Percentiles rank a stretch among this genome's conserved stretches.
These are phyloP conservation scores for Zymoseptoria pseudotritici DNA, from an alignment of 2,329 filamentous ascomycete species.

Conservation along the genomic window DNA sequence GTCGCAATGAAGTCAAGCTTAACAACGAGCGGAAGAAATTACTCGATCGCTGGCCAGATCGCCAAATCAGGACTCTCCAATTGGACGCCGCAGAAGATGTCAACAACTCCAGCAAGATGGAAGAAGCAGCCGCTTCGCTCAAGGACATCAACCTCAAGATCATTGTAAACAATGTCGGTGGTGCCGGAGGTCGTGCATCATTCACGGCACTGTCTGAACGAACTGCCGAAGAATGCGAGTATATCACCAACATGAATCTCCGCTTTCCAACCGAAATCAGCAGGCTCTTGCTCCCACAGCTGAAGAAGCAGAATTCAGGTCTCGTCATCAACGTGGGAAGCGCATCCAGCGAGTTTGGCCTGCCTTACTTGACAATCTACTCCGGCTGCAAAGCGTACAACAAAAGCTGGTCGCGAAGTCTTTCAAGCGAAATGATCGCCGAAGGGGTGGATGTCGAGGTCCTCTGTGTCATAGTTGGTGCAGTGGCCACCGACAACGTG, in stretches of 20 bases:
- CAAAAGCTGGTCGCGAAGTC: constrained; percentile 32
- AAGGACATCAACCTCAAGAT: constrained; percentile 42
- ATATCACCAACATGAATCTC: constrained; percentile 42
- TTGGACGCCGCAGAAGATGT: constrained; percentile 11
- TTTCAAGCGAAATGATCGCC: constrained; percentile 38
- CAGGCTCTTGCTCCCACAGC: constrained; percentile 37
- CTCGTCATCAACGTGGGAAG: constrained; percentile 48
- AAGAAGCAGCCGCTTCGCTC: constrained; percentile 17
- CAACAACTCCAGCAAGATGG: constrained; percentile 38
- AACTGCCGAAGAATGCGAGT: constrained; percentile 33
- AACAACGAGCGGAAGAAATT: constrained; percentile 36
- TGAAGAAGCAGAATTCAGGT: constrained; percentile 36
- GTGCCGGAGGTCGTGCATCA: constrained; percentile 25
- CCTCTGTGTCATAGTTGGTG: constrained; percentile 8
- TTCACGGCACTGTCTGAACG: constrained; percentile 34
- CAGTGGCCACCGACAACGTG: constrained; percentile 15
- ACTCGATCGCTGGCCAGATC: constrained; percentile 32
- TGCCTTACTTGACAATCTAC: constrained; percentile 44
- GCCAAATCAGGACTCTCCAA: constrained; percentile 33
- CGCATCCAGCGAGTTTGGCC: constrained; percentile 34
- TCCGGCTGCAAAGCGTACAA: constrained; percentile 42
- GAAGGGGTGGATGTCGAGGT: constrained; percentile 35
- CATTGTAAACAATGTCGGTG: constrained; percentile 53
- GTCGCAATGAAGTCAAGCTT: constrained; percentile 47
- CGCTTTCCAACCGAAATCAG: constrained; percentile 47